Percentiles rank a stretch among this genome's conserved stretches.
These are phyloP conservation scores for Colletotrichum musae DNA, from an alignment of 2,329 filamentous ascomycete genomes.

Conservation along the genomic window DNA sequence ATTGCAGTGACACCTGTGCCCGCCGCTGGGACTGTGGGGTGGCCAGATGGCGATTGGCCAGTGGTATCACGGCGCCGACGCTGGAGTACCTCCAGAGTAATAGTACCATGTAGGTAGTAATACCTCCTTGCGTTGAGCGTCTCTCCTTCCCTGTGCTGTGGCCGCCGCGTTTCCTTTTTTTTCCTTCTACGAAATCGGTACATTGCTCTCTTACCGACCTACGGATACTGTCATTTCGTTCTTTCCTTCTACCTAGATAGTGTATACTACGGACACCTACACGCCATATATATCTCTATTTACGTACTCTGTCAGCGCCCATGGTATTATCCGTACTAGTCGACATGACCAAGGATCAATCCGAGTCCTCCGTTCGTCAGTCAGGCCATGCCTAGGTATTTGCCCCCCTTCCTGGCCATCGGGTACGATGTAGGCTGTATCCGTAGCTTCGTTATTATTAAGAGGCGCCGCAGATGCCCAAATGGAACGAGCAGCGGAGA, in stretches of 20 bases:
- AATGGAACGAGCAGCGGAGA: background rate
- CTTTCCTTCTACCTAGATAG: no score
- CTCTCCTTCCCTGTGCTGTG: background rate
- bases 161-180: constrained; percentile 8
- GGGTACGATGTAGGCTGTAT: background rate
- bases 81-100: background rate
- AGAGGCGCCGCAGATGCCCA: constrained; percentile 2
- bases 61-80: constrained; percentile 7
- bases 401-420: constrained; percentile 19
- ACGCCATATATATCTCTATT: no score
- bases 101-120: background rate
- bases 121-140: constrained; percentile 19
- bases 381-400: constrained; percentile 4
- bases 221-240: no score
- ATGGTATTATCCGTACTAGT: no score
- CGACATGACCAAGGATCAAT: background rate
- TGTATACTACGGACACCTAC: no score
- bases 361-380: no score
- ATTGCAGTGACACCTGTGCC: constrained; percentile 26
- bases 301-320: no score
- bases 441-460: background rate
- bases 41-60: constrained; percentile 12
- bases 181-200: background rate
- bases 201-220: no score
- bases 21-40: constrained; percentile 21